Conservation (phyloP, 495 filamentous ascomycete species). For the Cairneyella variabilis region DNA sequence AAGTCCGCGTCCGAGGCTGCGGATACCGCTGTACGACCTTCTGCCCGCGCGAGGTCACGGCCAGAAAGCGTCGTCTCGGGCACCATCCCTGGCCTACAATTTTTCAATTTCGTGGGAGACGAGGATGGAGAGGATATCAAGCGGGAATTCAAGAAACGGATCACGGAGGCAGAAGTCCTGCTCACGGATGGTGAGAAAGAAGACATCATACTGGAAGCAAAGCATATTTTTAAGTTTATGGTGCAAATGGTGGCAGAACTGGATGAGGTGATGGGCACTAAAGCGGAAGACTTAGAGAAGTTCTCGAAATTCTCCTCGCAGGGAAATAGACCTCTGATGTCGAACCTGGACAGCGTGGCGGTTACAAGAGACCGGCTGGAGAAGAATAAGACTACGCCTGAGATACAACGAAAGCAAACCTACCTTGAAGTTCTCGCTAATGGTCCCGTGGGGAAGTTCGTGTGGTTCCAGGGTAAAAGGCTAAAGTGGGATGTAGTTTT, state of each 20-base stretch:
- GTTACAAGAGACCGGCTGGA: conserved; percentile 1
- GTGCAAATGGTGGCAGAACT: conserved; percentile 36
- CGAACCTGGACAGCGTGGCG: conserved; percentile 1
- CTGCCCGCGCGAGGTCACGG: neutral
- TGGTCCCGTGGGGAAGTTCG: neutral
- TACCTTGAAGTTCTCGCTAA: neutral
- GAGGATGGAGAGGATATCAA: conserved; percentile 39
- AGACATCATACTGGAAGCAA: conserved; percentile 45
- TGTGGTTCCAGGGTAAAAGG: neutral
- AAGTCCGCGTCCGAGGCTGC: neutral
- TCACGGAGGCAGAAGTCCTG: conserved; percentile 34
- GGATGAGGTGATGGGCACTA: conserved; percentile 22
- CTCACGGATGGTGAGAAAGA: conserved; percentile 39
- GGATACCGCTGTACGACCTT: neutral
- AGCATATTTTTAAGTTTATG: conserved; percentile 38
- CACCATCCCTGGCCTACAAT: conserved; percentile 22
- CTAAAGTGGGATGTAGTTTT: neutral
- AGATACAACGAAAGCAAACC: neutral
- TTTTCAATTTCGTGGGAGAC: conserved; percentile 31
- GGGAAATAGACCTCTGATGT: neutral
- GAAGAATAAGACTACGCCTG: neutral
- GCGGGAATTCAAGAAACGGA: conserved; percentile 33
- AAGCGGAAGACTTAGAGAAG: neutral
- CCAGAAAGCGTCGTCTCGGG: conserved; percentile 1
- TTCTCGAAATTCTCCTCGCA: neutral